phyloP scores from a whole-genome alignment of 768 basidiomycete species.

The Dioszegia crocea region DNA sequence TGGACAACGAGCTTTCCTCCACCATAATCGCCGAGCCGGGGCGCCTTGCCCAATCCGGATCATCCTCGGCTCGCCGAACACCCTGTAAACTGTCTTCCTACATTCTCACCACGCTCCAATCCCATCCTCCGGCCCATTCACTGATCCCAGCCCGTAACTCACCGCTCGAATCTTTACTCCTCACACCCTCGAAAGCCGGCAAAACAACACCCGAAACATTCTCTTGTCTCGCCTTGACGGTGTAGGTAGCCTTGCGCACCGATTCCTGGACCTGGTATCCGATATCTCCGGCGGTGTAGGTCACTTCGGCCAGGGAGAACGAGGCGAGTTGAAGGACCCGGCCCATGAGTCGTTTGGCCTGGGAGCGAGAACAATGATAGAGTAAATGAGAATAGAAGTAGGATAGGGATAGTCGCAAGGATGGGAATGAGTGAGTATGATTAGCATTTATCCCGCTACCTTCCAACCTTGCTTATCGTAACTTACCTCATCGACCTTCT shows the following conservation, averaged over 20 bases:
- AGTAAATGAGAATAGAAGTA: neutral
- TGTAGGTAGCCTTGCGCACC: constrained; percentile 83
- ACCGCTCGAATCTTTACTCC: constrained; percentile 71
- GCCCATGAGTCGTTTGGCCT: constrained; percentile 99
- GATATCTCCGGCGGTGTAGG: constrained; percentile 91
- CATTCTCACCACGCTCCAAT: too few relatives aligned
- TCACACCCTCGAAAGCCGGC: constrained; percentile 89
- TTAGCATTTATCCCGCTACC: too few relatives aligned
- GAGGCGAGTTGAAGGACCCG: constrained; percentile 97
- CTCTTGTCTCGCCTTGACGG: constrained; percentile 90
- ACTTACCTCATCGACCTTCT: constrained; percentile 92
- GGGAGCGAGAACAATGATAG: neutral
- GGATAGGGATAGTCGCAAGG: neutral
- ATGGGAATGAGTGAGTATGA: neutral
- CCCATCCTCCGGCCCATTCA: too few relatives aligned
- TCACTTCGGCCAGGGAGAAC: constrained; percentile 97
- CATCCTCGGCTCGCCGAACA: too few relatives aligned
- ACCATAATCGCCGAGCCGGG: too few relatives aligned
- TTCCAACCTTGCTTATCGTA: too few relatives aligned
- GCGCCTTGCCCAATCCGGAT: too few relatives aligned
- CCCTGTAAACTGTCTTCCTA: neutral
- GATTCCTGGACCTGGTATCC: constrained; percentile 97
- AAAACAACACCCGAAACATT: constrained; percentile 96
- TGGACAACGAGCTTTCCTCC: too few relatives aligned
- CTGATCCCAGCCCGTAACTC: constrained; percentile 13